phyloP scores from a whole-genome alignment of 495 filamentous ascomycete genomes.

The Tuber aestivum region DNA sequence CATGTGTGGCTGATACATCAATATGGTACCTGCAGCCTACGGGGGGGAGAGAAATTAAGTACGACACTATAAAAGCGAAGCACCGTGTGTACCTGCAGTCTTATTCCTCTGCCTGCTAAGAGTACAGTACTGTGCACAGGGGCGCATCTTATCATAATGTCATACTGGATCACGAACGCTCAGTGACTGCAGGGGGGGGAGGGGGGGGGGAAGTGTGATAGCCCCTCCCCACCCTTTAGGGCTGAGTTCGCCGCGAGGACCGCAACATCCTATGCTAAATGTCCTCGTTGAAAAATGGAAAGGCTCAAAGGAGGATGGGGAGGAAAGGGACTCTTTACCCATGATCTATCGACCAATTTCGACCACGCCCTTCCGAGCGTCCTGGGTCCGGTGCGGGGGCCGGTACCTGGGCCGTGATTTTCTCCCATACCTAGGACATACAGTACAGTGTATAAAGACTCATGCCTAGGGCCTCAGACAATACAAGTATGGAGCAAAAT shows the following conservation, averaged over 20 bases:
- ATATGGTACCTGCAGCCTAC: neutral
- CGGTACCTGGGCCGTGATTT: neutral
- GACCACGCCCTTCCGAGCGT: neutral
- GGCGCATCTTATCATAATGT: neutral
- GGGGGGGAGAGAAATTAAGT: neutral
- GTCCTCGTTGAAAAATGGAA: neutral
- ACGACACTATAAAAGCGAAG: no score
- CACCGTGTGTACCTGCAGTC: neutral
- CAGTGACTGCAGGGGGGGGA: neutral
- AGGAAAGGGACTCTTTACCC: neutral
- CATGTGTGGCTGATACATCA: neutral
- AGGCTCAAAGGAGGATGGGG: neutral
- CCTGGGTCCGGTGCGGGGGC: no score
- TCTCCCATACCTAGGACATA: neutral
- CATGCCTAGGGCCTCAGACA: neutral
- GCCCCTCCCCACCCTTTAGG: neutral
- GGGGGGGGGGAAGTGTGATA: neutral
- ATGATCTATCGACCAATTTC: neutral
- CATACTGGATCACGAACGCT: neutral
- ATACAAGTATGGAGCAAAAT: neutral
- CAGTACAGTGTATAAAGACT: no score
- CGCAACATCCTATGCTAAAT: neutral
- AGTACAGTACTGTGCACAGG: neutral
- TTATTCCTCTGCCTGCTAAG: neutral
- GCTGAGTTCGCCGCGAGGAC: neutral